Evolutionary conservation across 2,329 filamentous ascomycete genomes (phyloP).

Genomic region (Alternaria arborescens): DNA sequence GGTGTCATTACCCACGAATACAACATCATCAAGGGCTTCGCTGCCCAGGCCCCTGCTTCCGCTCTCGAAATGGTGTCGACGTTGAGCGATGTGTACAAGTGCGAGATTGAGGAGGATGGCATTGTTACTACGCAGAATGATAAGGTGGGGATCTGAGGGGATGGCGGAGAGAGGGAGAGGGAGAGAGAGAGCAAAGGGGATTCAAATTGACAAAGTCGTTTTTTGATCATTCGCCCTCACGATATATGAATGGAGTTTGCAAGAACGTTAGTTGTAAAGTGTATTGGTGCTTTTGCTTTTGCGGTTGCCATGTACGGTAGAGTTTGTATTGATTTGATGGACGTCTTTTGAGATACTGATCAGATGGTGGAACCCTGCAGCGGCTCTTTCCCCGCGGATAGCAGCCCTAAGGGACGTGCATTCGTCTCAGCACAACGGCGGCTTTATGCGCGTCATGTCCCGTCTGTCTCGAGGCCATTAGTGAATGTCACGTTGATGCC

Average conservation of each 20-base stretch:
- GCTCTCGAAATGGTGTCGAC: slow-evolving; percentile 73
- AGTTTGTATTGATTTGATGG: neutral
- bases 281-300: neutral
- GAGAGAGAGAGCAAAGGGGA: neutral
- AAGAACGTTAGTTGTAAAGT: neutral
- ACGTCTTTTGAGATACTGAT: neutral
- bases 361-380: slow-evolving; percentile 14
- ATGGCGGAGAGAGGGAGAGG: neutral
- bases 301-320: neutral
- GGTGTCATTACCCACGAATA: slow-evolving; percentile 75
- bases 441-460: slow-evolving; percentile 31
- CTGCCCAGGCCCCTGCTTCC: slow-evolving; percentile 74
- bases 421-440: slow-evolving; percentile 34
- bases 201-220: neutral
- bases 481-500: slow-evolving; percentile 1
- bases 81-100: slow-evolving; percentile 67
- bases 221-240: neutral
- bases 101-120: slow-evolving; percentile 79
- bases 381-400: slow-evolving; percentile 29
- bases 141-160: slow-evolving; percentile 10
- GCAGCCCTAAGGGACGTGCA: slow-evolving; percentile 26
- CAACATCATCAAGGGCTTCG: slow-evolving; percentile 73
- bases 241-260: neutral
- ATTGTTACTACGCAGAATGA: slow-evolving; percentile 60
- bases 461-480: slow-evolving; percentile 1